Evolutionary conservation across 495 filamentous ascomycete species (phyloP).

Genomic region (Bryoglossum gracile): DNA sequence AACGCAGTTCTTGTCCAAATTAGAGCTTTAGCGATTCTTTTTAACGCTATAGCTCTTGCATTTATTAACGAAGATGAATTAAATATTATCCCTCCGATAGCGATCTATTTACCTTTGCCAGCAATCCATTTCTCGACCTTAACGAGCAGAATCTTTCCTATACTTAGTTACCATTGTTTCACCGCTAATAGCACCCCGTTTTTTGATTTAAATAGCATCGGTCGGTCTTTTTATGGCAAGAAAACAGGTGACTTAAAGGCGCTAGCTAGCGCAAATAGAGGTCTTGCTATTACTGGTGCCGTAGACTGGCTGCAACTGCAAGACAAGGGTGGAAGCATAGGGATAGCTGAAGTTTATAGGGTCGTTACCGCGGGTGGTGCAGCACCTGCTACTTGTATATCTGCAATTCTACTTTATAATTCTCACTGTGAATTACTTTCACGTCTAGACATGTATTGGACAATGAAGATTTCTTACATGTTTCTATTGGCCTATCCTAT

Average conservation of each 20-base stretch:
- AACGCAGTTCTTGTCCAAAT: slow-evolving; percentile 26
- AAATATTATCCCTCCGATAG: background rate
- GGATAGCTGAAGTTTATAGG: slow-evolving; percentile 51
- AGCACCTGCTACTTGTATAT: slow-evolving; percentile 38
- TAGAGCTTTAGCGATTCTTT: slow-evolving; percentile 59
- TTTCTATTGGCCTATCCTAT: too few relatives aligned
- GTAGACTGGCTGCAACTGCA: slow-evolving; percentile 58
- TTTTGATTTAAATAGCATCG: background rate
- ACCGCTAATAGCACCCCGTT: background rate
- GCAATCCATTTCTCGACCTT: background rate
- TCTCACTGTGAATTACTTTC: too few relatives aligned
- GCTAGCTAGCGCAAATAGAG: slow-evolving; percentile 37
- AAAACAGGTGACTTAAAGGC: slow-evolving; percentile 40
- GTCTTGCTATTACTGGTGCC: slow-evolving; percentile 37
- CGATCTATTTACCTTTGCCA: background rate
- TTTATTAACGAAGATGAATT: background rate
- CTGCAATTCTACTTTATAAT: too few relatives aligned
- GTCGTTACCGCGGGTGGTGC: slow-evolving; percentile 56
- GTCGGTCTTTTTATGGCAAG: slow-evolving; percentile 30
- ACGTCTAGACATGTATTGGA: too few relatives aligned
- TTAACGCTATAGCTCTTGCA: slow-evolving; percentile 14
- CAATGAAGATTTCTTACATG: too few relatives aligned
- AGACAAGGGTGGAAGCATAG: slow-evolving; percentile 40
- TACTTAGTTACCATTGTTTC: background rate
- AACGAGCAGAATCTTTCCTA: background rate